phyloP scores from a whole-genome alignment of 352 stramenopile species.

The Phytophthora lateralis region DNA sequence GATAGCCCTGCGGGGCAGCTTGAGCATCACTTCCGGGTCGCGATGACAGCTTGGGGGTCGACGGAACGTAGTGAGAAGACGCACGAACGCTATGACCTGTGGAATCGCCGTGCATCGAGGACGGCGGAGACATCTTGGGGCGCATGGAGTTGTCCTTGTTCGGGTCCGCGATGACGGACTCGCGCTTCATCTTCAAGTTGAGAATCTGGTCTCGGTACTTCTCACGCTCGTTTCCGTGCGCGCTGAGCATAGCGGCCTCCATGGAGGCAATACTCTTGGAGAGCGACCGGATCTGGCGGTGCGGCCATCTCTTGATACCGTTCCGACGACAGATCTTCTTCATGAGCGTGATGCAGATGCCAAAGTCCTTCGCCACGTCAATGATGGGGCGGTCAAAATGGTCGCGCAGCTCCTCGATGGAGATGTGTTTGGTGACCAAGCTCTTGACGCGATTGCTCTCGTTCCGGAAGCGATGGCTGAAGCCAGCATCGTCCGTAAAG shows the following conservation, averaged over 20 bases:
- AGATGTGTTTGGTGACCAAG: conserved; percentile 89
- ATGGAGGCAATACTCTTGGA: conserved; percentile 90
- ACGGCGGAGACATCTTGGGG: conserved; percentile 45
- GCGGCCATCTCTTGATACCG: conserved; percentile 74
- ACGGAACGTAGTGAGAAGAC: conserved; percentile 17
- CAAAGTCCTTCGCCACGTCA: conserved; percentile 90
- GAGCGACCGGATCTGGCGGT: conserved; percentile 83
- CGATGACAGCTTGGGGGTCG: conserved; percentile 32
- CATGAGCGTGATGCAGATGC: conserved; percentile 91
- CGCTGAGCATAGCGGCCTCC: conserved; percentile 88
- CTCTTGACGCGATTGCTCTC: conserved; percentile 90
- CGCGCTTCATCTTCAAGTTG: conserved; percentile 83
- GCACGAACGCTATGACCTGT: neutral
- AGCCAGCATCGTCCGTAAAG: conserved; percentile 75
- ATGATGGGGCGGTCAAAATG: conserved; percentile 90
- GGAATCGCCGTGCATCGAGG: conserved; percentile 23
- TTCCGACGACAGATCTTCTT: conserved; percentile 89
- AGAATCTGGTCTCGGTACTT: conserved; percentile 89
- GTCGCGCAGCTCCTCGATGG: conserved; percentile 81
- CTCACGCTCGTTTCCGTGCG: conserved; percentile 74
- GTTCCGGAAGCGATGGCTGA: conserved; percentile 77
- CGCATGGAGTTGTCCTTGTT: conserved; percentile 81
- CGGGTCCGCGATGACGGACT: conserved; percentile 85
- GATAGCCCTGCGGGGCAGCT: conserved; percentile 11
- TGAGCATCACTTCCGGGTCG: conserved; percentile 13